Evolutionary conservation across 2,329 filamentous ascomycete species (phyloP).

Genomic region (Myriosclerotinia duriaeana): DNA sequence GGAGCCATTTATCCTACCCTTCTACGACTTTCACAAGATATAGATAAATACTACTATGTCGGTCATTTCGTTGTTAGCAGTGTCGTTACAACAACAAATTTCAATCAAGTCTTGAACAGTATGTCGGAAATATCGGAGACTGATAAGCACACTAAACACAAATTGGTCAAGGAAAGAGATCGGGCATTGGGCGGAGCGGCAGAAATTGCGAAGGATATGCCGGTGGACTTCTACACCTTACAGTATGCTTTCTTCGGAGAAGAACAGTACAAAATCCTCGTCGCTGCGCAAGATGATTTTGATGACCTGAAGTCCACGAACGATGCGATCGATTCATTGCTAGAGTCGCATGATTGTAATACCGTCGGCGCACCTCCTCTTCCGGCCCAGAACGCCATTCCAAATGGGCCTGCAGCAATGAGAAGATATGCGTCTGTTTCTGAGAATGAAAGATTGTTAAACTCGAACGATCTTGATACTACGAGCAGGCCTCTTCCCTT

Average conservation of each 20-base stretch:
- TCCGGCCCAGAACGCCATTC: neutral
- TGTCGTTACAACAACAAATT: neutral
- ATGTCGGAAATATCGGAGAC: neutral
- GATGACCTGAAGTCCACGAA: neutral
- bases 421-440: neutral
- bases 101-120: neutral
- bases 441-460: neutral
- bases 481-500: neutral
- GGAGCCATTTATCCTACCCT: neutral
- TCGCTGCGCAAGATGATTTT: neutral
- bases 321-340: neutral
- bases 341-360: neutral
- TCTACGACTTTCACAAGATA: neutral
- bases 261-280: neutral
- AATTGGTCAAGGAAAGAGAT: neutral
- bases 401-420: neutral
- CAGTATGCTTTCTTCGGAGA: neutral
- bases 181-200: neutral
- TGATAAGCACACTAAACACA: neutral
- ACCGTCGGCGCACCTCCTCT: neutral
- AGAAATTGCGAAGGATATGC: neutral
- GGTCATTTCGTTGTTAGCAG: slow-evolving; percentile 7
- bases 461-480: neutral
- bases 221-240: neutral
- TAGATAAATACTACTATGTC: neutral